Base-by-base conservation (phyloP, 2,329 filamentous ascomycete species). In the Ascochyta clinopodiicola region DNA sequence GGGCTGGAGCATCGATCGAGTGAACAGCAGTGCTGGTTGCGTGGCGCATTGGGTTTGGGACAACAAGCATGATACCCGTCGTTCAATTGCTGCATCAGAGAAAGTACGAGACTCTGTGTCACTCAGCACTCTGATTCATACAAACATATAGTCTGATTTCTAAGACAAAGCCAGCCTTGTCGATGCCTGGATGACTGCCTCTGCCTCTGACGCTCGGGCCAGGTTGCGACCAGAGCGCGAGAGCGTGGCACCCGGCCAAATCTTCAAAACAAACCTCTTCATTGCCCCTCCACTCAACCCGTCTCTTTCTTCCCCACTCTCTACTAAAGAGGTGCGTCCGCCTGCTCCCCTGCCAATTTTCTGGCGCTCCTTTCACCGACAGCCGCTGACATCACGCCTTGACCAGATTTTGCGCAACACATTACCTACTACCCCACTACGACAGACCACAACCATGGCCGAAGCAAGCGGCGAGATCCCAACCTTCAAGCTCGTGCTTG, bases 401-500 rank as follows among this genome's bases (percentile, higher is more conserved):
- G 38, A 48, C 38, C 60, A 69, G 64, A 50, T 48, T 60, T 67
- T 65, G 68, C 71, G 66, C 69, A 65, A 60, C 57, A 66, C 61
- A 60, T 44, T 59, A 58, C 59, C 61, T 34, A 36, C 48, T 66
- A 68, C 71, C 70, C 71, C 72, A 67, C 72, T 63, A 70, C 69
- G 67, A 57, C 65, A 56, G 44, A 58, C 39, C 49, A 58, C 67
- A 67, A 72, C 55, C 69, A 96, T 95, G 91, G 71, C 73, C 57
- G 71, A 75, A 65, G 64, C 67, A 61, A 63, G 60, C 51, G 86
- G 89, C 80, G 78, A 82, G 61, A 74, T 82, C 68, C 92, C 94
- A 68, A 96, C 92, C 80, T 99, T 99, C 90, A 99, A 99, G 91
- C 91, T 99, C 75, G 95, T 99, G 79, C 92, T 99, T 82, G 95